Evolutionary conservation across 2,329 filamentous ascomycete species (phyloP).

Genomic region (Neodidymelliopsis sp.): DNA sequence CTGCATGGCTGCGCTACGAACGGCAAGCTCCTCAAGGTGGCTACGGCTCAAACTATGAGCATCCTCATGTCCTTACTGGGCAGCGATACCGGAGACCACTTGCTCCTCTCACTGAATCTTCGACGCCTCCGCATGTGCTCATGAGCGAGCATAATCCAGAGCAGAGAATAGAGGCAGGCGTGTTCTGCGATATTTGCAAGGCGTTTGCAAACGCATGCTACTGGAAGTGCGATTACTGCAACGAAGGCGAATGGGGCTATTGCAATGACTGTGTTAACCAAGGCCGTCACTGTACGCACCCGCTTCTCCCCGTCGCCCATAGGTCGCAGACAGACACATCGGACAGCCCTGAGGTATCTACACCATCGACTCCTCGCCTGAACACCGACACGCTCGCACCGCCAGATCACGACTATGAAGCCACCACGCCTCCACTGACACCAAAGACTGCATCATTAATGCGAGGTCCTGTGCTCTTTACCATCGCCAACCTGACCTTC

Average conservation of each 20-base stretch:
- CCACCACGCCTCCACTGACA: constrained; percentile 49
- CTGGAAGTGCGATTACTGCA: constrained; percentile 88
- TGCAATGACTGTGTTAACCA: constrained; percentile 88
- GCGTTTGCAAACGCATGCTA: constrained; percentile 81
- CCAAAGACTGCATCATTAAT: constrained; percentile 54
- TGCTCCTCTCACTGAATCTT: constrained; percentile 32
- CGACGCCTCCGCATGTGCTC: constrained; percentile 28
- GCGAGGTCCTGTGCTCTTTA: constrained; percentile 43
- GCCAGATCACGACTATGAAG: constrained; percentile 33
- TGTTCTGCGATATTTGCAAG: constrained; percentile 82
- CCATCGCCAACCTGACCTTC: constrained; percentile 57
- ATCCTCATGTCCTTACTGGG: constrained; percentile 61
- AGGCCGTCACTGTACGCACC: constrained; percentile 81
- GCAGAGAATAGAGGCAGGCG: constrained; percentile 75
- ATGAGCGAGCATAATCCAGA: constrained; percentile 72
- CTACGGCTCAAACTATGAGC: constrained; percentile 52
- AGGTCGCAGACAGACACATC: constrained; percentile 41
- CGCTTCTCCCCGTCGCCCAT: constrained; percentile 78
- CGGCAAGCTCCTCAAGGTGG: constrained; percentile 52
- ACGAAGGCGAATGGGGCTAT: constrained; percentile 93
- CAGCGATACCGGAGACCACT: constrained; percentile 52
- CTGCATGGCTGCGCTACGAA: constrained; percentile 72
- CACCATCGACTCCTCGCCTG: constrained; percentile 27
- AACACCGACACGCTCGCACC: constrained; percentile 31
- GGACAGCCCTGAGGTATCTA: constrained; percentile 12